Base-by-base conservation (phyloP, 2,329 filamentous ascomycete genomes). In the Ceratocystiopsis minuta region DNA sequence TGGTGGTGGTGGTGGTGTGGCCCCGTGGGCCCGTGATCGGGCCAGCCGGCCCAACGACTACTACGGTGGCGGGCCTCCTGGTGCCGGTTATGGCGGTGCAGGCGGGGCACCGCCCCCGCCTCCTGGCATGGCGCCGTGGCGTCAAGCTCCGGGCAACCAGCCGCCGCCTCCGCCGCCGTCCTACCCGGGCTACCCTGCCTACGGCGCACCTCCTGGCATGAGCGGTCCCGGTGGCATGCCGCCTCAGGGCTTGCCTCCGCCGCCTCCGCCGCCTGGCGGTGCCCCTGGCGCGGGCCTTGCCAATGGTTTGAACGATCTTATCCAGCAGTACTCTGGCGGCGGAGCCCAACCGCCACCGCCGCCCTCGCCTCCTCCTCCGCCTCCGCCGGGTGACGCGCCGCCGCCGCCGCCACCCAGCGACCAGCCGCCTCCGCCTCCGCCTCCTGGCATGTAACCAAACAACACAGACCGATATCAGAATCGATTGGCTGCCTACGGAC, bases 1-100 rank as follows among this genome's bases (percentile, higher is more conserved):
- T 12, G 41, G 41, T 28, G 16, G 20, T 41, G 35, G 40, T 16
- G 34, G 24, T 28, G 60, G 64, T 37, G 64, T 67, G 38, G 70
- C 72, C 46, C 72, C 73, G n/a, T 77, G 73, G 72, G 65, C 67
- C 34, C 67, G 71, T 46, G 75, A 81, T 43, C 70, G 73, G 46
- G 54, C 54, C 44, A 63, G 61, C 46, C 61, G 66, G 39, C 60
- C 66, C 40, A 63, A 68, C 49, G 62, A 65, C 41, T 57, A 59
- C 46, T 60, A 65, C 41, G 40, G 38, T 24, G 34, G 33, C n/a
- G 36, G 24, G 2, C 32, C 32, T 4, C 13, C 32, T 3, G 45
- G 52, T 38, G 64, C 68, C 48, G 60, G 58, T 50, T 62, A 63
- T 16, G 45, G 43, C 16, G 40, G 42, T 17, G 37, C 39, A 28